Evolutionary conservation across 805 yeast genomes (phyloP).

Genomic region (Zygosaccharomyces bisporus): DNA sequence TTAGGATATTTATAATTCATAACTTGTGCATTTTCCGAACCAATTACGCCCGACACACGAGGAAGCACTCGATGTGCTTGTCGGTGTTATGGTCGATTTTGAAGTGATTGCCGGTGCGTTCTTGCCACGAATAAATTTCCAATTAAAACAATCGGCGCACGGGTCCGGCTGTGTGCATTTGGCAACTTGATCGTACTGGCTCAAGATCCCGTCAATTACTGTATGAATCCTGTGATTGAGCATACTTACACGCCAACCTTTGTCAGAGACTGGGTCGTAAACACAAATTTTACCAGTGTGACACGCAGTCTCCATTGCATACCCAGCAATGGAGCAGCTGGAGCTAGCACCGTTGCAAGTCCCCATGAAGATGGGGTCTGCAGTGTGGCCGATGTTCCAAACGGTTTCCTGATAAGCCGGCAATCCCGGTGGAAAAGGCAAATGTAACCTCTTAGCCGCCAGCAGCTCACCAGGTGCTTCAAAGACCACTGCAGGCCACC

Average conservation of each 20-base stretch:
- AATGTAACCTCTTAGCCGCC: conserved; percentile 77
- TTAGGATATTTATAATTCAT: conserved; percentile 14
- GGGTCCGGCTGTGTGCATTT: conserved; percentile 70
- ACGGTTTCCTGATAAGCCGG: conserved; percentile 74
- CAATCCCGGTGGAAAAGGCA: conserved; percentile 90
- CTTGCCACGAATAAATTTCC: conserved; percentile 64
- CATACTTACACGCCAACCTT: conserved; percentile 87
- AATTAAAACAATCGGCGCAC: conserved; percentile 85
- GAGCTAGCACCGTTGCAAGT: conserved; percentile 93
- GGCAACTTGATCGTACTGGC: conserved; percentile 73
- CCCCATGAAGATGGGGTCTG: conserved; percentile 96
- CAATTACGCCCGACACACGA: conserved; percentile 36
- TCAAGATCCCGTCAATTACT: conserved; percentile 76
- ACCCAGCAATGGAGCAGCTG: conserved; percentile 85
- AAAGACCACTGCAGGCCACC: conserved; percentile 83
- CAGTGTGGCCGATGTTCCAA: conserved; percentile 96
- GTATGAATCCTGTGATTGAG: conserved; percentile 87
- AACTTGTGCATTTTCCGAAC: conserved; percentile 36
- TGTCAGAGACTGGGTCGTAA: conserved; percentile 84
- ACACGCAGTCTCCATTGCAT: conserved; percentile 95
- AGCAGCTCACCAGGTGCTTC: conserved; percentile 91
- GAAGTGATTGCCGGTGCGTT: conserved; percentile 18
- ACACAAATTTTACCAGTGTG: conserved; percentile 86
- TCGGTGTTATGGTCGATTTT: conserved; percentile 17
- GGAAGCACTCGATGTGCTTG: conserved; percentile 22